Evolutionary conservation across 2,329 filamentous ascomycete genomes (phyloP).

Genomic region (Beauveria sp.): DNA sequence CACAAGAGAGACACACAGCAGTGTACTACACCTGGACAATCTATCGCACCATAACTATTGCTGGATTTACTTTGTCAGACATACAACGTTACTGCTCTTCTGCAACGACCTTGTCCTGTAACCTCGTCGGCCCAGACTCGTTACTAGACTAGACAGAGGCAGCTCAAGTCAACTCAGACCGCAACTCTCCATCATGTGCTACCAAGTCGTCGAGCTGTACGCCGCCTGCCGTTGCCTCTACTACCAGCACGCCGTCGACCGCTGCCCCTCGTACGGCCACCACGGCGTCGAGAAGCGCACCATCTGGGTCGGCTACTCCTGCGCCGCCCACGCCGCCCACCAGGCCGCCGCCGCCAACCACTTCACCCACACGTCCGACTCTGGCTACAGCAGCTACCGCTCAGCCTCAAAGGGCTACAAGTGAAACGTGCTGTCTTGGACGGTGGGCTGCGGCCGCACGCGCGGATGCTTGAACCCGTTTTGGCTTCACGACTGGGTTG

Average conservation of each 20-base stretch:
- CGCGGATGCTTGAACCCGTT: constrained; percentile 32
- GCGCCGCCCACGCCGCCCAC: constrained; percentile 43
- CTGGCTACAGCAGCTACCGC: constrained; percentile 42
- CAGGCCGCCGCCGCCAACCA: constrained; percentile 31
- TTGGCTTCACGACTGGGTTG: constrained; percentile 37
- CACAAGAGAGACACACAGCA: not conserved
- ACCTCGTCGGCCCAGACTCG: not conserved
- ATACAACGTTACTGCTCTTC: not conserved
- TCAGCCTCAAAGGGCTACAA: constrained; percentile 39
- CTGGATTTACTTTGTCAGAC: not conserved
- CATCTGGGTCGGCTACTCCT: constrained; percentile 77
- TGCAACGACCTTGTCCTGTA: not conserved
- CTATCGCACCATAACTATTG: not conserved
- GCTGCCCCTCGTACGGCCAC: constrained; percentile 67
- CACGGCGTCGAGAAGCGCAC: constrained; percentile 67
- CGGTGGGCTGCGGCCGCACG: constrained; percentile 35
- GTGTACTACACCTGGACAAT: not conserved
- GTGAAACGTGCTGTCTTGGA: constrained; percentile 19
- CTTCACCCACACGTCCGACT: constrained; percentile 45
- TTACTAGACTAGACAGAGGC: not conserved
- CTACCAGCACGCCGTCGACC: constrained; percentile 79
- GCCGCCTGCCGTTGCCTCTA: constrained; percentile 82
- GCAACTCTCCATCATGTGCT: constrained; percentile 59
- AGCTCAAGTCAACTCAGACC: not conserved
- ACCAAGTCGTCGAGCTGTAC: constrained; percentile 78